phyloP scores from a whole-genome alignment of 2,329 filamentous ascomycete species.

The Calonectria pseudoreteaudii region DNA sequence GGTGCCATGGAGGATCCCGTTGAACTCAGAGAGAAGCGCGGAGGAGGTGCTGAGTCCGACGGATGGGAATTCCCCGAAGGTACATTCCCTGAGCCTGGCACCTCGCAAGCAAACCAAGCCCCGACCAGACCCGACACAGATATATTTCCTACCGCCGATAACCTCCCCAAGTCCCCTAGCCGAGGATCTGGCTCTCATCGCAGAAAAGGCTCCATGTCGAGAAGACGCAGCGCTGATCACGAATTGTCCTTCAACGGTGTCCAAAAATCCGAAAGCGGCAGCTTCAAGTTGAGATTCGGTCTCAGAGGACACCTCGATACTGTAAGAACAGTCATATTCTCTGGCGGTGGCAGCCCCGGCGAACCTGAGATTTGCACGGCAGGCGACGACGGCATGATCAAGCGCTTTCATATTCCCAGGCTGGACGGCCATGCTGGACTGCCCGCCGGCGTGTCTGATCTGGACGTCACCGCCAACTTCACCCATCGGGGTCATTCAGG shows the following conservation, averaged over 20 bases:
- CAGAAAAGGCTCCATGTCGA: slow-evolving; percentile 83
- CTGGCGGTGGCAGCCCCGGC: slow-evolving; percentile 91
- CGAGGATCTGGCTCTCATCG: slow-evolving; percentile 77
- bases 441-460: slow-evolving; percentile 74
- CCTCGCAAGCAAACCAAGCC: slow-evolving; percentile 59
- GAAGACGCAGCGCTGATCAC: slow-evolving; percentile 77
- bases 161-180: slow-evolving; percentile 83
- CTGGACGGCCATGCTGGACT: slow-evolving; percentile 69
- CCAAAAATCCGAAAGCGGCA: slow-evolving; percentile 75
- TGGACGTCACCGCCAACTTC: slow-evolving; percentile 93
- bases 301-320: slow-evolving; percentile 93
- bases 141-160: slow-evolving; percentile 85
- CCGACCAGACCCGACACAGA: slow-evolving; percentile 85
- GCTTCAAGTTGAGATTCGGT: slow-evolving; percentile 93
- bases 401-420: slow-evolving; percentile 94
- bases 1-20: slow-evolving; percentile 54
- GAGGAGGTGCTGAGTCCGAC: slow-evolving; percentile 68
- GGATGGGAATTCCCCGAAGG: slow-evolving; percentile 95
- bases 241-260: slow-evolving; percentile 64
- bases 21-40: slow-evolving; percentile 60
- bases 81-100: slow-evolving; percentile 68
- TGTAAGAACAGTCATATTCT: slow-evolving; percentile 95
- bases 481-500: slow-evolving; percentile 96
- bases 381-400: slow-evolving; percentile 94
- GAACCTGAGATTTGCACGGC: slow-evolving; percentile 98